Conservation (phyloP, 805 yeast species). For the Kodamaea leandrae region DNA sequence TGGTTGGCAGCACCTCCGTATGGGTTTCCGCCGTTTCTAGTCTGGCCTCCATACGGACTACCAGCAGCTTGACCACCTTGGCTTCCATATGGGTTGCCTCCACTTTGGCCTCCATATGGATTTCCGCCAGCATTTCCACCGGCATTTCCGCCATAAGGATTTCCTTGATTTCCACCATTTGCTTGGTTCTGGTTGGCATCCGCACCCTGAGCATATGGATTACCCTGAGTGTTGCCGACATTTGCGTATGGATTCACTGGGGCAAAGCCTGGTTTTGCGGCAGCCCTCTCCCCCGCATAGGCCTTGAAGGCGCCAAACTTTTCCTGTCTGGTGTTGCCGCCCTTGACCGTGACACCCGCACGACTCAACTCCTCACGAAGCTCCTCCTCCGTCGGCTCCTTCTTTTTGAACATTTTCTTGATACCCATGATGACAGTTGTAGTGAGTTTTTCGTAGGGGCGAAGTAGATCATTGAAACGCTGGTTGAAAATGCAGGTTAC, state of each 20-base stretch:
- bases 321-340: slow-evolving; percentile 32
- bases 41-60: slow-evolving; percentile 3
- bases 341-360: slow-evolving; percentile 35
- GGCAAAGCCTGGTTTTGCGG: slow-evolving; percentile 33
- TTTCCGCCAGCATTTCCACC: background rate
- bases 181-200: slow-evolving; percentile 1
- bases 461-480: too few relatives aligned
- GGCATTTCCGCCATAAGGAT: slow-evolving; percentile 1
- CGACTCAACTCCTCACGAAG: slow-evolving; percentile 37
- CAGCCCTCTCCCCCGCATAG: slow-evolving; percentile 45
- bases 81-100: slow-evolving; percentile 9
- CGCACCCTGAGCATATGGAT: slow-evolving; percentile 9
- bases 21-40: background rate
- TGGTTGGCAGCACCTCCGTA: too few relatives aligned
- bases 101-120: slow-evolving; percentile 2
- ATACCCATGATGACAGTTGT: slow-evolving; percentile 43
- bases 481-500: too few relatives aligned
- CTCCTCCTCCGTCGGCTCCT: slow-evolving; percentile 51
- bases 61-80: background rate
- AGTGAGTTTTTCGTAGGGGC: too few relatives aligned
- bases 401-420: slow-evolving; percentile 45
- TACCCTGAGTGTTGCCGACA: slow-evolving; percentile 13
- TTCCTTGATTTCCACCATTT: slow-evolving; percentile 5
- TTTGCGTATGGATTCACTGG: slow-evolving; percentile 45
- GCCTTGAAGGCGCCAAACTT: slow-evolving; percentile 51